phyloP scores from a whole-genome alignment of 2,329 filamentous ascomycete genomes.

The Akanthomyces uredinophilus region DNA sequence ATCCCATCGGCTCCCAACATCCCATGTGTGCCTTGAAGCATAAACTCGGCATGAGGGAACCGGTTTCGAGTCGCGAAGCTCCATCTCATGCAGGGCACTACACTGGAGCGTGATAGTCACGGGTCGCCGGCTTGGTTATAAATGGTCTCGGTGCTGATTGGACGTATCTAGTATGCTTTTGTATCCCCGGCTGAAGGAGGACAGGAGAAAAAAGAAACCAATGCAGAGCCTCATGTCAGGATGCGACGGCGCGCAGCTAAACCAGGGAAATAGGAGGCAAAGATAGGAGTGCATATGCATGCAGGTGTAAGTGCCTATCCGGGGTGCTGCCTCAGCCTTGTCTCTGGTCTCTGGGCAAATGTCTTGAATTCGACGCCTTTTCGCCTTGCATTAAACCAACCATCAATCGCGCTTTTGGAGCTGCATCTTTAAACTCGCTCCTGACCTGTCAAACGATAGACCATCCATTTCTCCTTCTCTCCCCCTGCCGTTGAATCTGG shows the following conservation, averaged over 20 bases:
- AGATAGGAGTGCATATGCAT: background rate
- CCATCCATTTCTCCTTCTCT: background rate
- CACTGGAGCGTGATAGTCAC: no score
- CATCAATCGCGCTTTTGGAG: background rate
- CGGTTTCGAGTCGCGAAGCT: background rate
- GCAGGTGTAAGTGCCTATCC: background rate
- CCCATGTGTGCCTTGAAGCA: no score
- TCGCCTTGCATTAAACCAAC: background rate
- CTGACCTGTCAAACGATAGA: background rate
- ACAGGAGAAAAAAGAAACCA: background rate
- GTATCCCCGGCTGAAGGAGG: background rate
- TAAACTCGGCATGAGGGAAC: background rate
- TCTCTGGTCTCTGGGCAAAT: background rate
- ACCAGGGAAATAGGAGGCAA: no score
- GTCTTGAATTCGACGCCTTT: background rate
- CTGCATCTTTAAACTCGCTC: background rate
- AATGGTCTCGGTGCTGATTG: no score
- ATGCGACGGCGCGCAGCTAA: background rate
- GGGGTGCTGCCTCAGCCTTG: background rate
- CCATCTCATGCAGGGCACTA: constrained; percentile 1
- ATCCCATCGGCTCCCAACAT: no score
- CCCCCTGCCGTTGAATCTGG: background rate
- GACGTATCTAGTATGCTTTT: no score
- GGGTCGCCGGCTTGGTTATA: background rate
- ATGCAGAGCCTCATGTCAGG: background rate